These are phyloP conservation scores for Picochlorum sp. DNA, from an alignment of 139 green algal genomes.

Conservation along the genomic window DNA sequence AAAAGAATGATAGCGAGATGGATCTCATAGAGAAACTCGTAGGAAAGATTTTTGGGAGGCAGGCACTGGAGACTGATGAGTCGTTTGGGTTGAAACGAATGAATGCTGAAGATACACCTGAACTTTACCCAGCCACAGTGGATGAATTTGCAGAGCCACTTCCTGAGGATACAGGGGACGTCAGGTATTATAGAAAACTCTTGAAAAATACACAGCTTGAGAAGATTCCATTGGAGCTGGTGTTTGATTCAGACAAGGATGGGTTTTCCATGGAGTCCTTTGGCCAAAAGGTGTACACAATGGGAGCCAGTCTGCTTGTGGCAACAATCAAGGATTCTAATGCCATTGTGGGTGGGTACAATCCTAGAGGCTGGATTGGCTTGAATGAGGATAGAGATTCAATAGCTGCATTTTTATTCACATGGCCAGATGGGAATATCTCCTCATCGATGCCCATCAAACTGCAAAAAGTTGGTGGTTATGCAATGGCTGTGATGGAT, in stretches of 20 bases:
- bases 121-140: conserved; percentile 45
- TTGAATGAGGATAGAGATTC: conserved; percentile 56
- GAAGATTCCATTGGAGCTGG: conserved; percentile 32
- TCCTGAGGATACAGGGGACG: conserved; percentile 28
- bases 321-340: conserved; percentile 29
- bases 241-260: conserved; percentile 50
- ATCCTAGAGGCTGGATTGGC: conserved; percentile 51
- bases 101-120: conserved; percentile 23
- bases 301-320: conserved; percentile 39
- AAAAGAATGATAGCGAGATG: neutral
- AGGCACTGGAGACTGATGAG: conserved; percentile 42
- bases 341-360: conserved; percentile 61
- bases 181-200: conserved; percentile 44
- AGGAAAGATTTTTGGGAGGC: conserved; percentile 47
- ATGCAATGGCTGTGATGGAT: conserved; percentile 52
- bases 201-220: conserved; percentile 62
- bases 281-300: conserved; percentile 45
- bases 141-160: conserved; percentile 41
- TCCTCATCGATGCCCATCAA: conserved; percentile 39
- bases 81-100: conserved; percentile 59
- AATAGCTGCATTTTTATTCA: conserved; percentile 70
- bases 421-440: conserved; percentile 46
- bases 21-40: conserved; percentile 46
- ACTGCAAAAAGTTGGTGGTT: conserved; percentile 59
- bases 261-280: conserved; percentile 57